These are phyloP conservation scores for Plicaturopsis crispa DNA, from an alignment of 768 basidiomycete genomes.

Conservation along the genomic window DNA sequence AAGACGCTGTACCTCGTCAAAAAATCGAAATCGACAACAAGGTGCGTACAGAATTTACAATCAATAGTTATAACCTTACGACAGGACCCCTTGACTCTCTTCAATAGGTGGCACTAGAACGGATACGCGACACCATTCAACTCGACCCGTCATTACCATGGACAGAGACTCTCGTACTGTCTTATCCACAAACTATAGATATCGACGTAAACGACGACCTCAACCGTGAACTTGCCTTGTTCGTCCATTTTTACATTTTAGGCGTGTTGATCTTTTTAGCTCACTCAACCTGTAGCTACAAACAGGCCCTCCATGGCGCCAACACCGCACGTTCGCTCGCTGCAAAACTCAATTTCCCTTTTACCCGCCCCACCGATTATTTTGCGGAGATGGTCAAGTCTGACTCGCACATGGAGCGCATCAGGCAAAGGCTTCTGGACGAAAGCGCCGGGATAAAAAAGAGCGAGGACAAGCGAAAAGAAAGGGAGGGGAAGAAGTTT, in stretches of 20 bases:
- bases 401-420: conserved; percentile 96
- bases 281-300: conserved; percentile 57
- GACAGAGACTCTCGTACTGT: conserved; percentile 74
- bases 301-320: conserved; percentile 86
- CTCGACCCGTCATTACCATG: conserved; percentile 70
- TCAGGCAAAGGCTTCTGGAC: conserved; percentile 84
- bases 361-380: conserved; percentile 88
- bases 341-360: conserved; percentile 71
- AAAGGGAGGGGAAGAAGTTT: conserved; percentile 95
- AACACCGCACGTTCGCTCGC: conserved; percentile 70
- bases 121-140: conserved; percentile 72
- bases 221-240: conserved; percentile 95
- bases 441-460: conserved; percentile 86
- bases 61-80: no score
- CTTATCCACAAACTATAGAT: conserved; percentile 66
- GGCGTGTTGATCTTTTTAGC: not conserved
- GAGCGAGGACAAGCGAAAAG: conserved; percentile 83
- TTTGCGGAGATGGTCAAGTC: conserved; percentile 99
- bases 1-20: conserved; percentile 74
- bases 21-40: conserved; percentile 81
- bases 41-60: conserved; percentile 47
- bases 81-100: not conserved
- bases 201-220: conserved; percentile 85
- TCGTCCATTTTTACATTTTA: conserved; percentile 23
- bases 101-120: conserved; percentile 65